phyloP scores from a whole-genome alignment of 2,329 filamentous ascomycete genomes.

The Calonectria crousiana region DNA sequence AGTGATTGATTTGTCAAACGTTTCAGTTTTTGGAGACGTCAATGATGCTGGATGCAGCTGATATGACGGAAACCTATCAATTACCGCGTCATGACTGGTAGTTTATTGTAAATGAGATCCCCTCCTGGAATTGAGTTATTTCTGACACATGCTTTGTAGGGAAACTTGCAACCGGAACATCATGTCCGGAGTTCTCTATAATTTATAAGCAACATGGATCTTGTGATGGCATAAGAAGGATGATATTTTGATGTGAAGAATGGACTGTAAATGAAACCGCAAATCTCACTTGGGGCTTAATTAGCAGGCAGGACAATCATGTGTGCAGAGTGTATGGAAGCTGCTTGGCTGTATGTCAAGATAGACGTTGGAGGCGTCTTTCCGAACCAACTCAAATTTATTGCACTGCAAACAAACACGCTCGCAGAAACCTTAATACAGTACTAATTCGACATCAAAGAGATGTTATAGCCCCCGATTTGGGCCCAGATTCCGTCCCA shows the following conservation, averaged over 20 bases:
- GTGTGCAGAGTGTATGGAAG: not conserved
- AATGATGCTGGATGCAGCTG: not conserved
- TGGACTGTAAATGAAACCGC: too few relatives aligned
- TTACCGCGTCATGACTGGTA: not conserved
- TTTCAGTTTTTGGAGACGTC: not conserved
- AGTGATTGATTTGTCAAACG: not conserved
- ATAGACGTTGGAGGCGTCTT: not conserved
- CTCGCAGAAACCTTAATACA: not conserved
- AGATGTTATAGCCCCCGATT: constrained; percentile 18
- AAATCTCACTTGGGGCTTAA: too few relatives aligned
- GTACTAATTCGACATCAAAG: not conserved
- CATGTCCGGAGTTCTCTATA: not conserved
- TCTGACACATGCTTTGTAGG: not conserved
- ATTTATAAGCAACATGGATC: not conserved
- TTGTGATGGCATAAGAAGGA: not conserved
- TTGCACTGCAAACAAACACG: not conserved
- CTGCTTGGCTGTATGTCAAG: too few relatives aligned
- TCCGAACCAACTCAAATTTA: not conserved
- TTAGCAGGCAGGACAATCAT: not conserved
- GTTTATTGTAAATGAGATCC: not conserved
- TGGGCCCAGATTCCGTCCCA: constrained; percentile 33
- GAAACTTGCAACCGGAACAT: not conserved
- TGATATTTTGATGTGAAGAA: not conserved
- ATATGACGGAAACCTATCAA: not conserved
- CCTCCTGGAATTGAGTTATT: not conserved